These are phyloP conservation scores for Cardamine chenopodiifolia DNA, from an alignment of 345 rosid species.

Conservation along the genomic window DNA sequence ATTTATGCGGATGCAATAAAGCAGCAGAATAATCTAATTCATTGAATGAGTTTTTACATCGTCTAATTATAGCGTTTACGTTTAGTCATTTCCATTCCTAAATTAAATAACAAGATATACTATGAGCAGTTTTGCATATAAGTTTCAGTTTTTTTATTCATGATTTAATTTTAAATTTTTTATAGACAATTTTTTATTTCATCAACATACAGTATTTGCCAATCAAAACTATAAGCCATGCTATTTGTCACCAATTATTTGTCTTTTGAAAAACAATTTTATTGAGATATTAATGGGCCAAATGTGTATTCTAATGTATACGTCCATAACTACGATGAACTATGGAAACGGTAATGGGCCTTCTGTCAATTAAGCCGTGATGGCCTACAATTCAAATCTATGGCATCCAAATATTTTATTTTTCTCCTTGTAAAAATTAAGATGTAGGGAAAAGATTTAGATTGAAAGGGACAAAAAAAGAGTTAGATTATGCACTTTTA, in stretches of 20 bases:
- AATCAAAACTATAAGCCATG: not conserved
- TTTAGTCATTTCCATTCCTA: not conserved
- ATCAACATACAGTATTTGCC: not conserved
- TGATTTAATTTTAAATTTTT: not conserved
- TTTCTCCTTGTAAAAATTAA: not conserved
- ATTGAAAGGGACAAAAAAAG: not conserved
- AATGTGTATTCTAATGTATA: not conserved
- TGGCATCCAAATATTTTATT: not conserved
- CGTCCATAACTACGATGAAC: not conserved
- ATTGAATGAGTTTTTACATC: not conserved
- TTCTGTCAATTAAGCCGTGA: not conserved
- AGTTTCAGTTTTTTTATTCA: not conserved
- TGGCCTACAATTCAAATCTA: not conserved
- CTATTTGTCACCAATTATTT: not conserved
- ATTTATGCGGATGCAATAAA: not conserved
- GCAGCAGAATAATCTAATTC: not conserved
- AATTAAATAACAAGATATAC: not conserved
- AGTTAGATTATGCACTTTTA: not conserved
- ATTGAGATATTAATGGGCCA: slow-evolving; percentile 10
- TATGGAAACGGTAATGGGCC: slow-evolving; percentile 13
- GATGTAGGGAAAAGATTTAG: not conserved
- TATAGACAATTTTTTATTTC: not conserved
- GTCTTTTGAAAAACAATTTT: not conserved
- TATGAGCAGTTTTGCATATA: not conserved
- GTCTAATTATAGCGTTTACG: not conserved